phyloP scores from a whole-genome alignment of 495 filamentous ascomycete species.

The Patellaria atrata region DNA sequence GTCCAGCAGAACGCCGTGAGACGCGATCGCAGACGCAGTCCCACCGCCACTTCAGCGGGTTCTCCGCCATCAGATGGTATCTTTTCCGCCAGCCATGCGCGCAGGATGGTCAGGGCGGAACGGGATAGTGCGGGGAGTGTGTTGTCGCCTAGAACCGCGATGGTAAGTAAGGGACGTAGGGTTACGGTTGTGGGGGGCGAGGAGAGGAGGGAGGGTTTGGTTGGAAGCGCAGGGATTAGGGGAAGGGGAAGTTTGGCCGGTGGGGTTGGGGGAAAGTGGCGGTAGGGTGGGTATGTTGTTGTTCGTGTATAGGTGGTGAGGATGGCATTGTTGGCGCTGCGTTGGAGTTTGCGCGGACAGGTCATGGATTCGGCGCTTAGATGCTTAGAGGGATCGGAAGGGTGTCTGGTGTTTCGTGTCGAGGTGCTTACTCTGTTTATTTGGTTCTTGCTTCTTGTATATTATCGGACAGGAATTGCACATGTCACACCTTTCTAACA shows the following conservation, averaged over 20 bases:
- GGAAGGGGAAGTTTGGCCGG: constrained; percentile 5
- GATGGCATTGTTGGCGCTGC: too few relatives aligned
- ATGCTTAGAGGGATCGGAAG: too few relatives aligned
- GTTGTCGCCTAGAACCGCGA: constrained; percentile 49
- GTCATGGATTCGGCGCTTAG: too few relatives aligned
- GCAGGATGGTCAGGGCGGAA: constrained; percentile 55
- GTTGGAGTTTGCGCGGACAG: too few relatives aligned
- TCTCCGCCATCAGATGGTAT: constrained; percentile 45
- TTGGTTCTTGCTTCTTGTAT: too few relatives aligned
- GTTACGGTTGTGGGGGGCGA: constrained; percentile 17
- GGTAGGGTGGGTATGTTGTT: too few relatives aligned
- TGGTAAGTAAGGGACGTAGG: constrained; percentile 48
- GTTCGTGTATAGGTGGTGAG: too few relatives aligned
- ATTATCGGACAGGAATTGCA: too few relatives aligned
- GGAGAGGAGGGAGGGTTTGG: constrained; percentile 5
- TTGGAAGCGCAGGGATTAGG: constrained; percentile 6
- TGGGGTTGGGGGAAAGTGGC: constrained; percentile 16
- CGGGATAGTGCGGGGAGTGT: constrained; percentile 44
- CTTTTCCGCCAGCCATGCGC: constrained; percentile 55
- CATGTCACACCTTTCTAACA: too few relatives aligned
- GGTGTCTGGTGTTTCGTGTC: too few relatives aligned
- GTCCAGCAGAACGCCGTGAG: constrained; percentile 20
- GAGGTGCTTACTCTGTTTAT: too few relatives aligned
- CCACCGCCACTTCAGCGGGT: constrained; percentile 34
- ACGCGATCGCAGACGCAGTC: constrained; percentile 48